These are phyloP conservation scores for Terfezia claveryi DNA, from an alignment of 495 filamentous ascomycete species.

Conservation along the genomic window DNA sequence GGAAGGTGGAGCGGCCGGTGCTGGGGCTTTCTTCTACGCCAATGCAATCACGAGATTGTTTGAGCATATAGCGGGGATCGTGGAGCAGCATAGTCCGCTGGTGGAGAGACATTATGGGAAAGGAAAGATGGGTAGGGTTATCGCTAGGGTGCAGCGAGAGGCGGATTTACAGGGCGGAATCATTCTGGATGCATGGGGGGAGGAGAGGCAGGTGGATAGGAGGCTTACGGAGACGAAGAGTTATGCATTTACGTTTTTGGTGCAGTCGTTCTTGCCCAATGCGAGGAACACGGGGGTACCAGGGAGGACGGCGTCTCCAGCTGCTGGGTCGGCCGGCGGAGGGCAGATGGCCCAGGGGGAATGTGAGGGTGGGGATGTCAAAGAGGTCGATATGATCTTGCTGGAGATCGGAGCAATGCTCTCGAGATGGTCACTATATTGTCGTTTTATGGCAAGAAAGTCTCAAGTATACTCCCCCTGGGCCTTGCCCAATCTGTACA, in stretches of 20 bases:
- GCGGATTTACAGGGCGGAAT: constrained; percentile 96
- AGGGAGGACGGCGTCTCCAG: constrained; percentile 41
- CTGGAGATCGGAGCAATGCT: constrained; percentile 81
- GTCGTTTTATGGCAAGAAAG: constrained; percentile 67
- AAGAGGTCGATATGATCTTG: constrained; percentile 68
- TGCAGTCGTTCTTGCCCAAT: constrained; percentile 59
- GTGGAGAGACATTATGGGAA: constrained; percentile 84
- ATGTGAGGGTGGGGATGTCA: constrained; percentile 88
- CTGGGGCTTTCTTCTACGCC: constrained; percentile 73
- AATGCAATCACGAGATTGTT: constrained; percentile 79
- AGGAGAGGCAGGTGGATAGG: constrained; percentile 64
- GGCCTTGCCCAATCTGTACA: constrained; percentile 3
- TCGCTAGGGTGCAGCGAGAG: constrained; percentile 80
- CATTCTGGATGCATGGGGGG: constrained; percentile 81
- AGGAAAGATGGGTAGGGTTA: constrained; percentile 87
- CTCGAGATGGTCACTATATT: constrained; percentile 79
- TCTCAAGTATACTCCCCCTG: constrained; percentile 35
- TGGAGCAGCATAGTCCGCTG: constrained; percentile 70
- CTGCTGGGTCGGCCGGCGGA: constrained; percentile 43
- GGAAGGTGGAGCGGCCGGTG: constrained; percentile 32
- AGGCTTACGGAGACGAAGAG: constrained; percentile 84
- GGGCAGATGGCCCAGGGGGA: constrained; percentile 35
- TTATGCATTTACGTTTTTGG: constrained; percentile 89
- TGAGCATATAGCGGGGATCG: constrained; percentile 90
- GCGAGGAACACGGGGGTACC: constrained; percentile 26